Percentiles rank a stretch among this genome's conserved stretches.
Evolutionary conservation across 176 grass and related monocot species (phyloP).

Genomic region (Oropetium thomaeum): DNA sequence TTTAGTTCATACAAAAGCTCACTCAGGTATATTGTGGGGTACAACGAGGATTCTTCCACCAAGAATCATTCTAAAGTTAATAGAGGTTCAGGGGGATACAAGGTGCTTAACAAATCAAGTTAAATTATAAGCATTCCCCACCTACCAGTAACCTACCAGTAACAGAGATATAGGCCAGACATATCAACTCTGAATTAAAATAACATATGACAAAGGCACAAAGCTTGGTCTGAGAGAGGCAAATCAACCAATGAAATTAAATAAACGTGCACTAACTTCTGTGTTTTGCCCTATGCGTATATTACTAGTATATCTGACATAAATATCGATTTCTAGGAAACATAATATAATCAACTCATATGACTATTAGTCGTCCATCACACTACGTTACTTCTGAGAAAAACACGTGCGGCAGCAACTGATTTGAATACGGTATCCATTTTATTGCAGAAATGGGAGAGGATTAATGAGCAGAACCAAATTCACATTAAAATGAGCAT

Average conservation of each 20-base stretch:
- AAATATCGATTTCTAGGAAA: constrained; percentile 21
- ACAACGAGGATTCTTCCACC: constrained; percentile 34
- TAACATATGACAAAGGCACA: no score
- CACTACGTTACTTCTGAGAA: neutral
- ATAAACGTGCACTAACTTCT: neutral
- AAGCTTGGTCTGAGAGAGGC: neutral
- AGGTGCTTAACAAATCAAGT: neutral
- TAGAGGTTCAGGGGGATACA: neutral
- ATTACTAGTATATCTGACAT: constrained; percentile 19
- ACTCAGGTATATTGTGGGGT: constrained; percentile 1
- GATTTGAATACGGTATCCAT: neutral
- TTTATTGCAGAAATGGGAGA: neutral
- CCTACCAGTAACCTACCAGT: neutral
- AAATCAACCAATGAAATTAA: constrained; percentile 3
- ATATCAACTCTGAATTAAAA: neutral
- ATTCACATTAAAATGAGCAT: neutral
- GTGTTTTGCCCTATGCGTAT: neutral
- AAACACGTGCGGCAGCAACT: constrained; percentile 2
- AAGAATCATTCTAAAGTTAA: constrained; percentile 15
- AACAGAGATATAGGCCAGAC: neutral
- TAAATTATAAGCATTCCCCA: constrained; percentile 1
- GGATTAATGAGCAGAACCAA: neutral
- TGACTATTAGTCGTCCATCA: neutral
- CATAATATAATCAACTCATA: neutral
- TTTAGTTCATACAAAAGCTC: constrained; percentile 7